Conservation (phyloP, 139 green algal species). For the Edaphochlamys debaryana region DNA sequence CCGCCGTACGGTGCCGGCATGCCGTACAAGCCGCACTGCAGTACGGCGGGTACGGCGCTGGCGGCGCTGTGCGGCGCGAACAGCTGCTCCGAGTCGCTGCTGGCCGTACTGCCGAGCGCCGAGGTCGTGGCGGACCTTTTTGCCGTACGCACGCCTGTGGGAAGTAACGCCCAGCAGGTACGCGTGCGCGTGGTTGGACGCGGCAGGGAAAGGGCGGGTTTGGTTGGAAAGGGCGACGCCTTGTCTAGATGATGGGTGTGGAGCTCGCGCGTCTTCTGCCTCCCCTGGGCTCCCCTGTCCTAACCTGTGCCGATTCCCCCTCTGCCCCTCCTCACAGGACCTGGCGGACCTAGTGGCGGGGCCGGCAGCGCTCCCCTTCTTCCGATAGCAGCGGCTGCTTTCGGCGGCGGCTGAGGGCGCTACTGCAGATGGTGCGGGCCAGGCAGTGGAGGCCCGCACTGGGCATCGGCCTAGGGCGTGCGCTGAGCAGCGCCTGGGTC, state of each 20-base stretch:
- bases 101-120: constrained; percentile 20
- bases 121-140: constrained; percentile 27
- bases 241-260: not conserved
- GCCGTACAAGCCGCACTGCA: too few species aligned
- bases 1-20: not conserved
- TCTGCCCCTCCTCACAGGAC: not conserved
- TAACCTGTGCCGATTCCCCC: not conserved
- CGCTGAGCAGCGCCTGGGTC: too few species aligned
- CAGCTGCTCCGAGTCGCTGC: not conserved
- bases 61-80: not conserved
- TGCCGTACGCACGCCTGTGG: not conserved
- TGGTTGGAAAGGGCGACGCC: not conserved
- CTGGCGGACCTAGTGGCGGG: constrained; percentile 5
- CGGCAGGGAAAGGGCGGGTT: not conserved
- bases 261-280: not conserved
- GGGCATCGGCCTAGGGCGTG: too few species aligned
- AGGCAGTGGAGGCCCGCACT: too few species aligned
- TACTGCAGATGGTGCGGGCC: too few species aligned
- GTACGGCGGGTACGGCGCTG: too few species aligned
- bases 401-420: too few species aligned
- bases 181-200: not conserved
- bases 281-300: not conserved
- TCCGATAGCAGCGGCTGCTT: not conserved
- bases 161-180: not conserved
- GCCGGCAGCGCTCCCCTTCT: constrained; percentile 6